A percentile compares a stretch with the other conserved stretches of the same genome.
Evolutionary conservation across 441 rosid genomes (phyloP).

Genomic region (Euphorbia neoarborescens): DNA sequence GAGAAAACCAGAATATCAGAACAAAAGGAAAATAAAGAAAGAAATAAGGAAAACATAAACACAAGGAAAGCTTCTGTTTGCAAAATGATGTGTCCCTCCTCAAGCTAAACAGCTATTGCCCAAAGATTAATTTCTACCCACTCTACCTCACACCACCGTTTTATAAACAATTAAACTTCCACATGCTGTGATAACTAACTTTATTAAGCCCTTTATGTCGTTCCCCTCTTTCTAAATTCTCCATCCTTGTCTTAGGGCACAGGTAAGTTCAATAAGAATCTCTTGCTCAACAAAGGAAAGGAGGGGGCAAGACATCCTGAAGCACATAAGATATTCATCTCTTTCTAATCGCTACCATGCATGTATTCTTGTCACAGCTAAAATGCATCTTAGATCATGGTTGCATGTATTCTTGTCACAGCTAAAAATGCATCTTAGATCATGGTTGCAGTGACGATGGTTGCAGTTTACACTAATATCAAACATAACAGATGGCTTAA

Average conservation of each 20-base stretch:
- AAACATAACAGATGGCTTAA: neutral
- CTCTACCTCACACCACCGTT: neutral
- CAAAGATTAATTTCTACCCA: neutral
- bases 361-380: neutral
- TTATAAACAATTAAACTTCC: neutral
- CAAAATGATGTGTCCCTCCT: neutral
- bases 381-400: neutral
- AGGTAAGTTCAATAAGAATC: neutral
- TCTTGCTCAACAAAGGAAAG: neutral
- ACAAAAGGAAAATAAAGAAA: neutral
- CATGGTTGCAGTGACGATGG: neutral
- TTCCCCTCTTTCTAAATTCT: too few species aligned
- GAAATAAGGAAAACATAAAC: neutral
- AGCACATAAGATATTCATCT: neutral
- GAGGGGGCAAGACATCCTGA: neutral
- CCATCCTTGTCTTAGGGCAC: neutral
- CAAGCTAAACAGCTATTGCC: neutral
- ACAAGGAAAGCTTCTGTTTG: neutral
- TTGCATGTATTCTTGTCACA: neutral
- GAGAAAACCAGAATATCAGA: neutral
- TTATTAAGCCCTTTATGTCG: neutral
- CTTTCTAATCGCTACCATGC: neutral
- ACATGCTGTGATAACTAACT: neutral
- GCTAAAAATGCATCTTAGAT: neutral
- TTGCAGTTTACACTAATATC: neutral